Percentiles rank a stretch among this genome's conserved stretches.
Evolutionary conservation across 1,284 basidiomycete species (phyloP).

Genomic region (Ceratobasidium sp.): DNA sequence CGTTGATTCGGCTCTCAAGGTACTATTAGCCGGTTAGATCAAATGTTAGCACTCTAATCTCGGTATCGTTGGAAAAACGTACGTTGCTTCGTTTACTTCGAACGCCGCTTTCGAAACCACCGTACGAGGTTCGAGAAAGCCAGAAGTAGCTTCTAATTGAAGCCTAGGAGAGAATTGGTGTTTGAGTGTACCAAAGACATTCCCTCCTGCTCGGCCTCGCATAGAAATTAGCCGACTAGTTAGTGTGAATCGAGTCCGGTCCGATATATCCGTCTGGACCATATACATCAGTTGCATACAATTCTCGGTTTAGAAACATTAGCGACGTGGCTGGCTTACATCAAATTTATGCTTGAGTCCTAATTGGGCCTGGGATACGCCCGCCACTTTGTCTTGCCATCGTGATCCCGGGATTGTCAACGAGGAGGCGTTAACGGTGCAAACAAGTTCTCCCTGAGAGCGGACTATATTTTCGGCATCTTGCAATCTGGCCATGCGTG

Average conservation of each 20-base stretch:
- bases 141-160: conserved; percentile 55
- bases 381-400: conserved; percentile 3
- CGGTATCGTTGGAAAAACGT: not conserved
- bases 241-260: conserved; percentile 19
- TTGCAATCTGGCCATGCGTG: conserved; percentile 54
- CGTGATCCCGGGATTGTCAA: conserved; percentile 50
- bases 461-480: conserved; percentile 57
- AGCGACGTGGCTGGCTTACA: conserved; percentile 46
- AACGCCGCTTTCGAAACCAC: conserved; percentile 26
- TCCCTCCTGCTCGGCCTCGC: conserved; percentile 52
- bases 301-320: conserved; percentile 38
- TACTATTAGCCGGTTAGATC: conserved; percentile 29
- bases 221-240: conserved; percentile 31
- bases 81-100: conserved; percentile 30
- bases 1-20: conserved; percentile 36
- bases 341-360: conserved; percentile 46
- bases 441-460: conserved; percentile 57
- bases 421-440: conserved; percentile 58
- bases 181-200: conserved; percentile 63
- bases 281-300: no score
- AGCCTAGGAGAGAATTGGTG: conserved; percentile 68
- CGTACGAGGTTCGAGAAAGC: conserved; percentile 26
- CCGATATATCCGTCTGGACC: conserved; percentile 16
- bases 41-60: not conserved
- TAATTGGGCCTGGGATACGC: conserved; percentile 11